Conservation (phyloP, 1,139 yeast species). For the Torulaspora pretoriensis region DNA sequence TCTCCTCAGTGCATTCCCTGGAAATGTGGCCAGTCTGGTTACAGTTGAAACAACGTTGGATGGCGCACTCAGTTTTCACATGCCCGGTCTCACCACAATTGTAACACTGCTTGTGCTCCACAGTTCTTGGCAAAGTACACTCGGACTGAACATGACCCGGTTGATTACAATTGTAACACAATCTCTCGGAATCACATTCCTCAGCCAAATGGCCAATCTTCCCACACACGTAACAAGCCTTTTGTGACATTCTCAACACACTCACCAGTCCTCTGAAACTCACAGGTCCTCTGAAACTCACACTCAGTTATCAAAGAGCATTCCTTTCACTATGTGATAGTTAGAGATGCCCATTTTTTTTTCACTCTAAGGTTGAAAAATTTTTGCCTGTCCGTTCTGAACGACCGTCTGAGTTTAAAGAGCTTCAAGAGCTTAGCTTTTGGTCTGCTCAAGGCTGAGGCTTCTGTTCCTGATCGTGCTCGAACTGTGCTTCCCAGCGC, state of each 20-base stretch:
- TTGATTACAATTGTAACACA: conserved; percentile 89
- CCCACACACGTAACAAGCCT: conserved; percentile 90
- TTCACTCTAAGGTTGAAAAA: conserved; percentile 7
- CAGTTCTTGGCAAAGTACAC: conserved; percentile 82
- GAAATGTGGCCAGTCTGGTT: conserved; percentile 83
- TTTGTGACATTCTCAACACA: conserved; percentile 51
- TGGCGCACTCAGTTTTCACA: conserved; percentile 65
- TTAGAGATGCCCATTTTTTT: background rate
- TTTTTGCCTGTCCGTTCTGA: conserved; percentile 14
- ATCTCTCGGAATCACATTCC: conserved; percentile 74
- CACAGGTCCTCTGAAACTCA: background rate
- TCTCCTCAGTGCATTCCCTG: conserved; percentile 58
- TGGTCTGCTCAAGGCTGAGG: background rate
- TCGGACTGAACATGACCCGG: conserved; percentile 88
- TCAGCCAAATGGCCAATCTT: conserved; percentile 90
- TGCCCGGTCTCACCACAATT: conserved; percentile 75
- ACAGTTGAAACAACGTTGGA: conserved; percentile 78
- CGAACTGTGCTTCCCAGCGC: conserved; percentile 24
- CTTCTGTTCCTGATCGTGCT: conserved; percentile 3
- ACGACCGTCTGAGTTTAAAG: conserved; percentile 2
- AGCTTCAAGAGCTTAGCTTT: background rate
- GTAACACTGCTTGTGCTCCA: conserved; percentile 82
- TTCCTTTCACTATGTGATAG: background rate
- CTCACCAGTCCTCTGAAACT: conserved; percentile 1
- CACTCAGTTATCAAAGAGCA: background rate